phyloP scores from a whole-genome alignment of 495 filamentous ascomycete species.

The Penicillium samsonianum region DNA sequence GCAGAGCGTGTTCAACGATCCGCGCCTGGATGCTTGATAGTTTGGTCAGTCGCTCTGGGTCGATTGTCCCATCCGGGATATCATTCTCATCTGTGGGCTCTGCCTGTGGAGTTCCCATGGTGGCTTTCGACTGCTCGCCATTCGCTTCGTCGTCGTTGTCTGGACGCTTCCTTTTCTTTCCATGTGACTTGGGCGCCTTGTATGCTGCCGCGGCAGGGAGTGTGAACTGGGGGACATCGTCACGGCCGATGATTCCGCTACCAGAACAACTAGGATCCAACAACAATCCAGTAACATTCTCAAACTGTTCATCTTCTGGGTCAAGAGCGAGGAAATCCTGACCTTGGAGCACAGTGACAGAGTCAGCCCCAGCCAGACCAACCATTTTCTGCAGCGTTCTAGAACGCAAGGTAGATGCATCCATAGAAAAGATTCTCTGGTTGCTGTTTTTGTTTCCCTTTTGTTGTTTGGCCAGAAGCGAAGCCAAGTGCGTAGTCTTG shows the following conservation, averaged over 20 bases:
- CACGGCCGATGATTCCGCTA: conserved; percentile 87
- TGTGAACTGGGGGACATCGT: conserved; percentile 65
- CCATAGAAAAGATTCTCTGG: conserved; percentile 43
- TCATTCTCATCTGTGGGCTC: conserved; percentile 42
- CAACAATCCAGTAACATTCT: conserved; percentile 68
- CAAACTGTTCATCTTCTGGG: conserved; percentile 54
- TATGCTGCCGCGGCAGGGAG: conserved; percentile 37
- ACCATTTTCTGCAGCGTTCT: conserved; percentile 82
- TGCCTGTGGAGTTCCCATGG: conserved; percentile 12
- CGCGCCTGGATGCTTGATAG: conserved; percentile 75
- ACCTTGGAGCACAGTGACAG: conserved; percentile 64
- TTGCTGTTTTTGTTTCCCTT: conserved; percentile 26
- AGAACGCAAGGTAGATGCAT: conserved; percentile 54
- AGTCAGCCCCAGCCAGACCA: conserved; percentile 65
- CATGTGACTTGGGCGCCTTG: conserved; percentile 27
- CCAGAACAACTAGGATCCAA: conserved; percentile 94
- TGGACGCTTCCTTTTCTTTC: conserved; percentile 49
- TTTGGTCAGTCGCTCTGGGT: conserved; percentile 60
- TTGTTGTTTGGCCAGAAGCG: conserved; percentile 54
- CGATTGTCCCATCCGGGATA: conserved; percentile 25
- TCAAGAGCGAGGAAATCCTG: conserved; percentile 79
- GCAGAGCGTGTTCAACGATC: conserved; percentile 78
- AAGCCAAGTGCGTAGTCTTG: conserved; percentile 92
- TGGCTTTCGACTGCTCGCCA: conserved; percentile 18
- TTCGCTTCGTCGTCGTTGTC: conserved; percentile 28